phyloP scores from a whole-genome alignment of 108 stramenopile genomes.

The Cyclotella choctawhatcheeana region DNA sequence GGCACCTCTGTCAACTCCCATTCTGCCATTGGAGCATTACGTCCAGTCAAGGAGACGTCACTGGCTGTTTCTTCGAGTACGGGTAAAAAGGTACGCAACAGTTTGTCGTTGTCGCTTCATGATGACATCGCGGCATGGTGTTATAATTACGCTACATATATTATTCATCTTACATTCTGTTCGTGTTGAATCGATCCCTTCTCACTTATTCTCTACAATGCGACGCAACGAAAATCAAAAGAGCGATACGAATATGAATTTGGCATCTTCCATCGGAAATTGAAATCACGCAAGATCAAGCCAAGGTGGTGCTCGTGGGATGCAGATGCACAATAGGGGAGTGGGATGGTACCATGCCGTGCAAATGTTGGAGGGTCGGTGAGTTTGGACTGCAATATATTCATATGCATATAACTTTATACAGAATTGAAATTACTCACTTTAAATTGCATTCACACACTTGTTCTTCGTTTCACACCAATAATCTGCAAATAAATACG shows the following conservation, averaged over 20 bases:
- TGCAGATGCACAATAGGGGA: constrained; percentile 87
- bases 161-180: background rate
- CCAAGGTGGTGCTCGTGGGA: constrained; percentile 89
- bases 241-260: constrained; percentile 1
- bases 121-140: background rate
- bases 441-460: background rate
- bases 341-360: constrained; percentile 89
- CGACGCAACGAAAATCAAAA: constrained; percentile 23
- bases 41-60: too few species aligned
- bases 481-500: constrained; percentile 7
- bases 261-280: constrained; percentile 4
- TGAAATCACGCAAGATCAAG: constrained; percentile 47
- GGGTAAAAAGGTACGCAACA: background rate
- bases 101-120: background rate
- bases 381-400: too few species aligned
- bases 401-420: too few species aligned
- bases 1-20: too few species aligned
- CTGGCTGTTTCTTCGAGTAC: background rate
- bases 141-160: background rate
- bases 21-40: too few species aligned
- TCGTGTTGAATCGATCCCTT: background rate
- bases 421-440: too few species aligned
- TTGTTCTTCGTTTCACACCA: background rate
- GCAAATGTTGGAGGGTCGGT: constrained; percentile 89
- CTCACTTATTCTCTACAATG: background rate